A percentile compares a stretch with the other conserved stretches of the same genome.
Evolutionary conservation across 1,139 yeast genomes (phyloP).

Genomic region (Meyerozyma athensensis): DNA sequence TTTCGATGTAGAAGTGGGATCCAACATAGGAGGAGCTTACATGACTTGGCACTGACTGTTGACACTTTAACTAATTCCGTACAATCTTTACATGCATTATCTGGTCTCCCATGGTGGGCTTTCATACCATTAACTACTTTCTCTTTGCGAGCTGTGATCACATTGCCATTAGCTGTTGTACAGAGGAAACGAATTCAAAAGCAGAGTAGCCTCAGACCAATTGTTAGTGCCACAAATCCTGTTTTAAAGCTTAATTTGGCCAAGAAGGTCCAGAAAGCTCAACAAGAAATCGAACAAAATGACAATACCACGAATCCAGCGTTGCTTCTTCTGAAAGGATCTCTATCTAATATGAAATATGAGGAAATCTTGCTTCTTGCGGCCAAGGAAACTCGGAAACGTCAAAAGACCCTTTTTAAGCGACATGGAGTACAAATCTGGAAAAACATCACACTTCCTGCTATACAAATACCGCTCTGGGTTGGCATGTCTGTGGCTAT

Average conservation of each 20-base stretch:
- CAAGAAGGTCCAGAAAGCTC: slow-evolving; percentile 41
- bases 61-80: slow-evolving; percentile 37
- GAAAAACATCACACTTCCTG: slow-evolving; percentile 72
- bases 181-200: slow-evolving; percentile 67
- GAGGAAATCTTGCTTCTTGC: slow-evolving; percentile 74
- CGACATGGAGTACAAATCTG: slow-evolving; percentile 69
- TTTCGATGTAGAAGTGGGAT: too few species aligned
- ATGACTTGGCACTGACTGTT: slow-evolving; percentile 14
- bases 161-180: slow-evolving; percentile 72
- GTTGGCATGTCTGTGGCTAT: slow-evolving; percentile 70
- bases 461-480: slow-evolving; percentile 88
- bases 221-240: slow-evolving; percentile 72
- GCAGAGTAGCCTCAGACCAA: slow-evolving; percentile 66
- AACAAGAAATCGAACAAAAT: slow-evolving; percentile 6
- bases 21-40: slow-evolving; percentile 1
- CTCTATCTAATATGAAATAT: slow-evolving; percentile 52
- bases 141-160: slow-evolving; percentile 56
- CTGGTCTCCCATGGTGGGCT: slow-evolving; percentile 81
- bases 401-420: slow-evolving; percentile 67
- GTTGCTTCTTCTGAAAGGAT: neutral
- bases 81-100: slow-evolving; percentile 43
- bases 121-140: slow-evolving; percentile 74
- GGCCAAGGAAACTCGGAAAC: slow-evolving; percentile 68
- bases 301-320: neutral
- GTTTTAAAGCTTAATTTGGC: slow-evolving; percentile 70